Percentiles rank a stretch among this genome's conserved stretches.
These are phyloP conservation scores for Anethum foeniculum DNA, from an alignment of 140 eudicot species.

Conservation along the genomic window DNA sequence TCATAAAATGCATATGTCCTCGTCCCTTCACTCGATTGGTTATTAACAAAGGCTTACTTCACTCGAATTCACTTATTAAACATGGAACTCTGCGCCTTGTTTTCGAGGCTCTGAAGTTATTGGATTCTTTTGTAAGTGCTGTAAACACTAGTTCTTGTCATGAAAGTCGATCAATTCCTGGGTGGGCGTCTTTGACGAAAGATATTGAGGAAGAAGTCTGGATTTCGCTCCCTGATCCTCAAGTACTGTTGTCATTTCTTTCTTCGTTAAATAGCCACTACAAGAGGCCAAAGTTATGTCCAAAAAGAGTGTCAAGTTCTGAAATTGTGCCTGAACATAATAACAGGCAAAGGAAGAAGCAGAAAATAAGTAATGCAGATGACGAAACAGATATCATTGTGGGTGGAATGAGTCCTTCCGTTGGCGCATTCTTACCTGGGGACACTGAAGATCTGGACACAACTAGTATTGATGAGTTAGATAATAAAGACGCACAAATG, in stretches of 20 bases:
- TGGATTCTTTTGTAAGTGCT: conserved; percentile 51
- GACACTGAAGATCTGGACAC: conserved; percentile 31
- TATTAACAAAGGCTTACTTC: conserved; percentile 83
- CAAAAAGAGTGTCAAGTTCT: conserved; percentile 54
- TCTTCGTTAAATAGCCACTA: conserved; percentile 45
- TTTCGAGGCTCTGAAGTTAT: conserved; percentile 52
- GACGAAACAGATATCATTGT: conserved; percentile 76
- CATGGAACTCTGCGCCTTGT: conserved; percentile 84
- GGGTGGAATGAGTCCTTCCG: conserved; percentile 47
- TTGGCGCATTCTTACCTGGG: conserved; percentile 22
- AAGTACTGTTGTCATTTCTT: conserved; percentile 64
- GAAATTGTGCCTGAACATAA: conserved; percentile 15
- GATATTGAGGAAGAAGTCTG: conserved; percentile 71
- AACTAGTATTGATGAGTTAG: conserved; percentile 24
- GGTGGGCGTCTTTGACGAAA: conserved; percentile 44
- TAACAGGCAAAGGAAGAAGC: conserved; percentile 33
- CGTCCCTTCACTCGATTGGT: conserved; percentile 57
- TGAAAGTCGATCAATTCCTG: conserved; percentile 24
- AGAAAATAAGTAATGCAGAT: conserved; percentile 27
- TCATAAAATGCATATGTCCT: conserved; percentile 74
- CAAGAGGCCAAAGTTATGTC: conserved; percentile 30
- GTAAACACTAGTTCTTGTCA: conserved; percentile 28
- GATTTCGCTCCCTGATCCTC: conserved; percentile 75
- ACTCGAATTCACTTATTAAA: conserved; percentile 58
- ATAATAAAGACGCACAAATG: conserved; percentile 24